Conservation (phyloP, 2,329 filamentous ascomycete genomes). For the Xylariales sp. region DNA sequence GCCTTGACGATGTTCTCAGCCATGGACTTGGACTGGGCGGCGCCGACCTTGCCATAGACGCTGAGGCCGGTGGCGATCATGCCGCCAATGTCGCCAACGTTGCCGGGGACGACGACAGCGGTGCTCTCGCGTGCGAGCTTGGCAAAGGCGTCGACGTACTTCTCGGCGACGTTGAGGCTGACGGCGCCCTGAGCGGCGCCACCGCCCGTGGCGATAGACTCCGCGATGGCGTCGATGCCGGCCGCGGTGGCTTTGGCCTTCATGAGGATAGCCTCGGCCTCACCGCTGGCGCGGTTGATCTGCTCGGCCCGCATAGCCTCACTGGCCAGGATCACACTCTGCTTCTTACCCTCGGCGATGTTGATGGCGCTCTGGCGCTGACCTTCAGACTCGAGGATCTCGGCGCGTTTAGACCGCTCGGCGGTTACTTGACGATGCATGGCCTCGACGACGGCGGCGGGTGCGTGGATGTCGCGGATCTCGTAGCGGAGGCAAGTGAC, state of each 20-base stretch:
- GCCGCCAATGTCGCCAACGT: slow-evolving; percentile 90
- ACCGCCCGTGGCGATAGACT: slow-evolving; percentile 68
- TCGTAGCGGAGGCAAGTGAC: slow-evolving; percentile 95
- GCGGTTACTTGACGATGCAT: slow-evolving; percentile 99
- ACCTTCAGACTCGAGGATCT: slow-evolving; percentile 95
- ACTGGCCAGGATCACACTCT: slow-evolving; percentile 92
- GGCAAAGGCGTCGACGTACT: slow-evolving; percentile 93
- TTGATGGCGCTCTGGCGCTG: slow-evolving; percentile 98
- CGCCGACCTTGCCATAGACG: slow-evolving; percentile 89
- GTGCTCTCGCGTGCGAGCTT: slow-evolving; percentile 94
- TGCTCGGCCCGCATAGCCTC: slow-evolving; percentile 87
- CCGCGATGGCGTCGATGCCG: slow-evolving; percentile 83
- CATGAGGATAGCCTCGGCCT: slow-evolving; percentile 87
- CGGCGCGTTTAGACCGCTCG: slow-evolving; percentile 93
- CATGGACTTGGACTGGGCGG: slow-evolving; percentile 68
- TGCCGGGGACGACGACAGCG: slow-evolving; percentile 90
- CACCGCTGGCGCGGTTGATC: slow-evolving; percentile 89
- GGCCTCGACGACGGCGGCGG: slow-evolving; percentile 86
- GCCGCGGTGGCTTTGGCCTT: slow-evolving; percentile 81
- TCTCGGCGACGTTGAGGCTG: slow-evolving; percentile 87
- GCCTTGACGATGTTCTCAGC: slow-evolving; percentile 33
- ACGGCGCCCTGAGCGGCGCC: slow-evolving; percentile 77
- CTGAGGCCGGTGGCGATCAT: slow-evolving; percentile 97
- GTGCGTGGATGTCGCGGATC: slow-evolving; percentile 96
- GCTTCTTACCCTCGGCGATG: slow-evolving; percentile 95